Conservation (phyloP, 352 stramenopile species). For the Phytopythium mirpurense region DNA sequence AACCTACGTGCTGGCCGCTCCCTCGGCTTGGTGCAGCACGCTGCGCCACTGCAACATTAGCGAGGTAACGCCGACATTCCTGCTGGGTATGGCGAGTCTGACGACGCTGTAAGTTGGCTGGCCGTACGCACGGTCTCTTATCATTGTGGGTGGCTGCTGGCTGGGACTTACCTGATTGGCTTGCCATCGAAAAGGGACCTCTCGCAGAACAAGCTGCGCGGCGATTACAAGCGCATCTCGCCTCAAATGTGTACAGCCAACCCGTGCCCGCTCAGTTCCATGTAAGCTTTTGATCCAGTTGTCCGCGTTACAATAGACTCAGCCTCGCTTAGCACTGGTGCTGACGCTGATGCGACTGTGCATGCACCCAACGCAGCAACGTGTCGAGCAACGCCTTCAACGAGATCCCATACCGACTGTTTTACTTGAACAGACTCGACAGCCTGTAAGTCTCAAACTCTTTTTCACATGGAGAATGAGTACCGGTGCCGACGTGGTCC, state of each 20-base stretch:
- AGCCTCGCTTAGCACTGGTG: no score
- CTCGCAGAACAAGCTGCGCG: conserved; percentile 39
- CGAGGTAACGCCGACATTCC: conserved; percentile 29
- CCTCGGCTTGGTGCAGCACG: conserved; percentile 7
- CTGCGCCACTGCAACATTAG: conserved; percentile 40
- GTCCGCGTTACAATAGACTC: no score
- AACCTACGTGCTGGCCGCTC: not conserved
- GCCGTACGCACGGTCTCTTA: no score
- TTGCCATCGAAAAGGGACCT: conserved; percentile 25
- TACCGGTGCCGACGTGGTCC: no score
- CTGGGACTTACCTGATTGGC: not conserved
- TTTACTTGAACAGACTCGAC: conserved; percentile 39
- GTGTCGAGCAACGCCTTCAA: conserved; percentile 32
- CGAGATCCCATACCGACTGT: conserved; percentile 36
- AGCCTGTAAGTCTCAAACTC: conserved; percentile 16
- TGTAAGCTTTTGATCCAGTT: no score
- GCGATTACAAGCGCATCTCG: conserved; percentile 40
- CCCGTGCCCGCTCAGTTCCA: conserved; percentile 37
- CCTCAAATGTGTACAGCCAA: conserved; percentile 43
- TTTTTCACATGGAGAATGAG: no score
- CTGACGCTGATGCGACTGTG: not conserved
- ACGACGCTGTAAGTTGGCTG: conserved; percentile 23
- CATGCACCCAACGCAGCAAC: conserved; percentile 14
- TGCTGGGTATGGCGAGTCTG: conserved; percentile 37
- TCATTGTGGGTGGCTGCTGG: no score